A percentile compares a stretch with the other conserved stretches of the same genome.
Evolutionary conservation across 106 monocot species (phyloP).

Genomic region (Iris macrosiphon): DNA sequence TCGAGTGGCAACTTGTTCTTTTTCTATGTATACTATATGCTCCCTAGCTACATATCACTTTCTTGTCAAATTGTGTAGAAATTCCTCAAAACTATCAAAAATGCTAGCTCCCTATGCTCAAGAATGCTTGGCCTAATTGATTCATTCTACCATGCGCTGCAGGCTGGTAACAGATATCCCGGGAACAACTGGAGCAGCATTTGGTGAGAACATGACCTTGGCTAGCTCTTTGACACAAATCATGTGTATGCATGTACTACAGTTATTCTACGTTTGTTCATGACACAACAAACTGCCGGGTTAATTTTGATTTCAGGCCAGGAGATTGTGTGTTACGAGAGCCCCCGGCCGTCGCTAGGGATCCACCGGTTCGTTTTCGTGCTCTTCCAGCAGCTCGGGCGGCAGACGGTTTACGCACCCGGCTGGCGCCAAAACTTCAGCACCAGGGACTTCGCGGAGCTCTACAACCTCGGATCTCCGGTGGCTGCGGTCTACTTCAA

Average conservation of each 20-base stretch:
- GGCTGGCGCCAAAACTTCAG: conserved; percentile 19
- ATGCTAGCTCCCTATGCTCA: too few species aligned
- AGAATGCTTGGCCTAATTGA: too few species aligned
- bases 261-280: neutral
- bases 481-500: conserved; percentile 33
- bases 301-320: conserved; percentile 7
- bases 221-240: neutral
- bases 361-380: conserved; percentile 28
- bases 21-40: too few species aligned
- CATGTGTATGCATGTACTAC: neutral
- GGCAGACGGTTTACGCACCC: conserved; percentile 20
- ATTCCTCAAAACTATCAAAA: too few species aligned
- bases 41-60: too few species aligned
- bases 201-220: conserved; percentile 11
- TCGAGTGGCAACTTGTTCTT: too few species aligned
- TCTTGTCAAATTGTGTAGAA: too few species aligned
- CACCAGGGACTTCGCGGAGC: conserved; percentile 14
- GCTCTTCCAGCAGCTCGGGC: conserved; percentile 21
- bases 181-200: conserved; percentile 10
- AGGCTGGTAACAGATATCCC: conserved; percentile 34
- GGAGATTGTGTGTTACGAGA: conserved; percentile 24
- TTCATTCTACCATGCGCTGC: too few species aligned
- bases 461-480: conserved; percentile 21
- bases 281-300: neutral
- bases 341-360: conserved; percentile 17